Evolutionary conservation across 495 filamentous ascomycete species (phyloP).

Genomic region (Pseudotulostoma volvatum): DNA sequence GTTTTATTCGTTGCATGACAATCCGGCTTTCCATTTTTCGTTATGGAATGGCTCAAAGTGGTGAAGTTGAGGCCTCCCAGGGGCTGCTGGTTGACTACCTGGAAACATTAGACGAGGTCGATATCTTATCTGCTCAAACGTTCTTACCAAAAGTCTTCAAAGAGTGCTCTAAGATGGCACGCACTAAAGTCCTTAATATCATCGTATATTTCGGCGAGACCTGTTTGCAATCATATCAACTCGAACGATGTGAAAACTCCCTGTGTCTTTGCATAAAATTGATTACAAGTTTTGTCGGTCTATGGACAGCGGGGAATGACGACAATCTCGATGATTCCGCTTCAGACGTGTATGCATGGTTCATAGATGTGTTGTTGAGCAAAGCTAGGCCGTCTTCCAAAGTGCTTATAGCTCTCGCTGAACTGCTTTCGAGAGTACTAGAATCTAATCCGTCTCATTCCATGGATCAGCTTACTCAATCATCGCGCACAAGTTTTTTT

Average conservation of each 20-base stretch:
- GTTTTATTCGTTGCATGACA: slow-evolving; percentile 24
- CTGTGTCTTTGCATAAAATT: slow-evolving; percentile 52
- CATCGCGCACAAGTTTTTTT: slow-evolving; percentile 61
- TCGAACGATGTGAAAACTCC: slow-evolving; percentile 63
- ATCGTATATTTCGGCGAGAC: slow-evolving; percentile 38
- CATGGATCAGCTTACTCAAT: slow-evolving; percentile 36
- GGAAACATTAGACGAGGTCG: slow-evolving; percentile 36
- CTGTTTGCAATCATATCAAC: slow-evolving; percentile 45
- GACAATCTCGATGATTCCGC: slow-evolving; percentile 44
- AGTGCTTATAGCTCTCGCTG: slow-evolving; percentile 48
- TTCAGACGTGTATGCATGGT: slow-evolving; percentile 65
- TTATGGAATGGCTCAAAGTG: slow-evolving; percentile 14
- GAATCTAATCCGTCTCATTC: slow-evolving; percentile 47
- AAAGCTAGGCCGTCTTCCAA: slow-evolving; percentile 47
- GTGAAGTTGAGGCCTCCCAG: slow-evolving; percentile 18
- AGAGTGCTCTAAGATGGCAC: slow-evolving; percentile 14
- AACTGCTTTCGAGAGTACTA: slow-evolving; percentile 50
- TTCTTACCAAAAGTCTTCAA: slow-evolving; percentile 32
- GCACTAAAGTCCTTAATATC: slow-evolving; percentile 25
- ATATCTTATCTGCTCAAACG: slow-evolving; percentile 39
- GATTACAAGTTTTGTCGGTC: slow-evolving; percentile 43
- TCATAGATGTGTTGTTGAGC: slow-evolving; percentile 46
- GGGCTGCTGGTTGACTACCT: slow-evolving; percentile 42
- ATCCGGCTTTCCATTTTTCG: slow-evolving; percentile 20
- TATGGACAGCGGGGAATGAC: slow-evolving; percentile 42